Evolutionary conservation across 2,329 filamentous ascomycete species (phyloP).

Genomic region (Emmonsia crescens): DNA sequence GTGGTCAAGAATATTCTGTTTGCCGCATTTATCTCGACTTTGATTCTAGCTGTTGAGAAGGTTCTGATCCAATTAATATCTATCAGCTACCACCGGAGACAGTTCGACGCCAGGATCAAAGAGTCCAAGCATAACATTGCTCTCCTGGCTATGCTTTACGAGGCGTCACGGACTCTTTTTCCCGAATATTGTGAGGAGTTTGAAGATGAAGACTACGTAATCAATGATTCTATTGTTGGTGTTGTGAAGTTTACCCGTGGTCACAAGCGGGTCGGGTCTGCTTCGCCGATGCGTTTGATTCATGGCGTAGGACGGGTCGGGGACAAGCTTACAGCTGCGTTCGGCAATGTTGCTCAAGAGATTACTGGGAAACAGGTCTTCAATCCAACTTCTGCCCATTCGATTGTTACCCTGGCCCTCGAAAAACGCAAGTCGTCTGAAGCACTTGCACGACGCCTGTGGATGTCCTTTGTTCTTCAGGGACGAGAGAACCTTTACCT

Average conservation of each 20-base stretch:
- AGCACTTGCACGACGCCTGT: slow-evolving; percentile 85
- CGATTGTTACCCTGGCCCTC: slow-evolving; percentile 76
- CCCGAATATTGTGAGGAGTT: slow-evolving; percentile 90
- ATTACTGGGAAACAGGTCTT: slow-evolving; percentile 94
- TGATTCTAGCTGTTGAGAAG: slow-evolving; percentile 50
- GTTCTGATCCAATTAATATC: slow-evolving; percentile 54
- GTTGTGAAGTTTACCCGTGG: slow-evolving; percentile 41
- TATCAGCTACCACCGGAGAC: slow-evolving; percentile 58
- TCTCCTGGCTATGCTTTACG: slow-evolving; percentile 74
- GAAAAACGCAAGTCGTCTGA: slow-evolving; percentile 77
- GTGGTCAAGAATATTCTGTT: slow-evolving; percentile 50
- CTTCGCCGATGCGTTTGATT: slow-evolving; percentile 69
- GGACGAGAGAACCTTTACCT: slow-evolving; percentile 66
- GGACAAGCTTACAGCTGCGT: slow-evolving; percentile 85
- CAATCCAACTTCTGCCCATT: slow-evolving; percentile 82
- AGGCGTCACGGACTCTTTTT: slow-evolving; percentile 78
- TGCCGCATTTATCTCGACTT: slow-evolving; percentile 44
- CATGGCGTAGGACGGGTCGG: slow-evolving; percentile 63
- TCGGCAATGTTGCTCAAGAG: slow-evolving; percentile 87
- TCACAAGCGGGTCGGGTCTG: slow-evolving; percentile 48
- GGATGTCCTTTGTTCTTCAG: slow-evolving; percentile 97
- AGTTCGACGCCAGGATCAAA: slow-evolving; percentile 62
- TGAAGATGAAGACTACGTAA: slow-evolving; percentile 79
- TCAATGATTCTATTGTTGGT: slow-evolving; percentile 68
- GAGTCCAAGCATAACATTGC: slow-evolving; percentile 79